These are phyloP conservation scores for Thalassiosira livingstoniorum DNA, from an alignment of 352 stramenopile species.

Conservation along the genomic window DNA sequence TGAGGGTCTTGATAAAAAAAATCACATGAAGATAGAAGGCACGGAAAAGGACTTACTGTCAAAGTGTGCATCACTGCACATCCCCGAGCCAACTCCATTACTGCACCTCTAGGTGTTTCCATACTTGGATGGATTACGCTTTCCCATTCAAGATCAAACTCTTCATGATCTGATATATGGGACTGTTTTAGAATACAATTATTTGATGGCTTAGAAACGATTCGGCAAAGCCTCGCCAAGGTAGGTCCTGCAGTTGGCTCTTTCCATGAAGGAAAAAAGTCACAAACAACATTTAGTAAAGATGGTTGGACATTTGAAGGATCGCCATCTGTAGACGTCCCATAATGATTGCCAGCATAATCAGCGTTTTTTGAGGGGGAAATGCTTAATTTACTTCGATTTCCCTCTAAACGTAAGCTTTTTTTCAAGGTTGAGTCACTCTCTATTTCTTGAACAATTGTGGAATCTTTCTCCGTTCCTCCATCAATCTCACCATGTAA, in stretches of 20 bases:
- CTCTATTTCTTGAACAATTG: no score
- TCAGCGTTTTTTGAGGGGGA: no score
- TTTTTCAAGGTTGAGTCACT: no score
- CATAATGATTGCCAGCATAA: no score
- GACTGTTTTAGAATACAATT: neutral
- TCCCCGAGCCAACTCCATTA: constrained; percentile 28
- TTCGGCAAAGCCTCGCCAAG: constrained; percentile 36
- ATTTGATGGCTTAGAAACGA: constrained; percentile 15
- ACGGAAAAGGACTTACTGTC: neutral
- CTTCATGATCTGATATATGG: neutral
- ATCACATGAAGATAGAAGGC: neutral
- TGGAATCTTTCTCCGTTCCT: no score
- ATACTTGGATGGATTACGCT: constrained; percentile 18
- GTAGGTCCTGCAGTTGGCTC: constrained; percentile 21
- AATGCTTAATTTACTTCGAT: no score
- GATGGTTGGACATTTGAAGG: neutral
- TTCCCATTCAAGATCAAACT: constrained; percentile 46
- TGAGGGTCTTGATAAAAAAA: neutral
- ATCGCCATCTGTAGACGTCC: no score
- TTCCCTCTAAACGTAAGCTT: no score
- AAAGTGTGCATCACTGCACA: constrained; percentile 20
- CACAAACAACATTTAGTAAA: constrained; percentile 34
- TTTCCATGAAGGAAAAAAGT: constrained; percentile 43
- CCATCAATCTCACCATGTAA: neutral
- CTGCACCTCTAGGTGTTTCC: constrained; percentile 29